These are phyloP conservation scores for Phyllosticta ampelicida DNA, from an alignment of 2,329 filamentous ascomycete genomes.

Conservation along the genomic window DNA sequence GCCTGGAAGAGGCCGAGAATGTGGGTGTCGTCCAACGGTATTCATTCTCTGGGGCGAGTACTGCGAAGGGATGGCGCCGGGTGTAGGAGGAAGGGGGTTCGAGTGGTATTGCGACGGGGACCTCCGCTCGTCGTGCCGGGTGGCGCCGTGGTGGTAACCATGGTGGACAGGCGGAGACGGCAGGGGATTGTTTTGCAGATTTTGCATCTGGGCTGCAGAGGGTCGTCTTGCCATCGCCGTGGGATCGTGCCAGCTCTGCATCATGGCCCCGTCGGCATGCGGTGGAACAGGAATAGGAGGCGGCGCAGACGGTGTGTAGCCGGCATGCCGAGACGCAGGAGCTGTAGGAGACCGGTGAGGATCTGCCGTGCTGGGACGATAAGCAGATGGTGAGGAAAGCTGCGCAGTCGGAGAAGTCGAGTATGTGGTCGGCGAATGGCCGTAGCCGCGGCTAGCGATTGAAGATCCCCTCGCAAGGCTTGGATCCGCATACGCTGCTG, in stretches of 20 bases:
- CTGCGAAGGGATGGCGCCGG: slow-evolving; percentile 40
- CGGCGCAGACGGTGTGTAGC: slow-evolving; percentile 23
- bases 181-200: slow-evolving; percentile 4
- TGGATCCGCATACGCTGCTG: slow-evolving; percentile 33
- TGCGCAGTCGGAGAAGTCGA: slow-evolving; percentile 13
- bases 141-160: not conserved
- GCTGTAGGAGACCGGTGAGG: not conserved
- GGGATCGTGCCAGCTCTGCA: slow-evolving; percentile 16
- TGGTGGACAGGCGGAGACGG: slow-evolving; percentile 6
- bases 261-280: slow-evolving; percentile 16
- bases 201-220: slow-evolving; percentile 5
- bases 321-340: slow-evolving; percentile 17
- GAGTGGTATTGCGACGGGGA: slow-evolving; percentile 4
- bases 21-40: slow-evolving; percentile 46
- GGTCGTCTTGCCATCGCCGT: slow-evolving; percentile 1
- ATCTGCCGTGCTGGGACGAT: not conserved
- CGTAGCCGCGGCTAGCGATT: slow-evolving; percentile 25
- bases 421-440: slow-evolving; percentile 23
- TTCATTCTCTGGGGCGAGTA: slow-evolving; percentile 41
- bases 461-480: slow-evolving; percentile 16
- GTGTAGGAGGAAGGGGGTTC: slow-evolving; percentile 36
- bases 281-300: slow-evolving; percentile 27
- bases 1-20: slow-evolving; percentile 48
- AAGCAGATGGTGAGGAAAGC: slow-evolving; percentile 1
- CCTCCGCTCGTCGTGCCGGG: not conserved